These are phyloP conservation scores for Erucastrum elatum DNA, from an alignment of 345 rosid species.

Conservation along the genomic window DNA sequence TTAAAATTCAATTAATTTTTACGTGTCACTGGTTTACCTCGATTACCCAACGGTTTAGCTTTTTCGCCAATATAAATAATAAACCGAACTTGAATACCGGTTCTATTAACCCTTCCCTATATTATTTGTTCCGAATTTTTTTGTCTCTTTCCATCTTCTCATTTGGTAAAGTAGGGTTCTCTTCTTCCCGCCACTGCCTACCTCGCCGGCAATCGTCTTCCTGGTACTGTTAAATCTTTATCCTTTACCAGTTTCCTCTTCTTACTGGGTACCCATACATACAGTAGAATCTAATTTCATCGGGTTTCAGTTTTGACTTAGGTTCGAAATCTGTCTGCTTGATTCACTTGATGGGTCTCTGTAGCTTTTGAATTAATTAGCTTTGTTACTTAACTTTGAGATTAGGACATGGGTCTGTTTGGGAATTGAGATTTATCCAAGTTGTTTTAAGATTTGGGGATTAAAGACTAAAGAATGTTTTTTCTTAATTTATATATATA, in stretches of 20 bases:
- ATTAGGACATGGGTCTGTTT: background rate
- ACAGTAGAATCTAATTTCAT: background rate
- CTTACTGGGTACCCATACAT: background rate
- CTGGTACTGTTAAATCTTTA: constrained; percentile 7
- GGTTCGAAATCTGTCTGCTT: background rate
- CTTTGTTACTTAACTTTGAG: background rate
- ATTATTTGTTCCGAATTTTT: background rate
- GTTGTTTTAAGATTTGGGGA: background rate
- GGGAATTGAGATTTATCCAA: background rate
- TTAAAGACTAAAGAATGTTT: background rate
- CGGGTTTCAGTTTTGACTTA: background rate
- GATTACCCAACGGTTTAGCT: background rate
- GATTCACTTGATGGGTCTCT: background rate
- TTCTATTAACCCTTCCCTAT: background rate
- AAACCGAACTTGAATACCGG: background rate
- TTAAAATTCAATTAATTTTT: background rate
- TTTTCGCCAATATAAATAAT: background rate
- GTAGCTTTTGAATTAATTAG: background rate
- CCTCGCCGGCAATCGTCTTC: constrained; percentile 11
- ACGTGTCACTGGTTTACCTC: constrained; percentile 16
- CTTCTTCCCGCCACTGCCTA: constrained; percentile 27
- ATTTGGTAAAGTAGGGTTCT: constrained; percentile 12
- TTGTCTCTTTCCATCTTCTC: background rate
- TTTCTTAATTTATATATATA: background rate
- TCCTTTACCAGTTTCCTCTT: background rate